phyloP scores from a whole-genome alignment of 1,284 basidiomycete genomes.

The Trichosporon sp. region DNA sequence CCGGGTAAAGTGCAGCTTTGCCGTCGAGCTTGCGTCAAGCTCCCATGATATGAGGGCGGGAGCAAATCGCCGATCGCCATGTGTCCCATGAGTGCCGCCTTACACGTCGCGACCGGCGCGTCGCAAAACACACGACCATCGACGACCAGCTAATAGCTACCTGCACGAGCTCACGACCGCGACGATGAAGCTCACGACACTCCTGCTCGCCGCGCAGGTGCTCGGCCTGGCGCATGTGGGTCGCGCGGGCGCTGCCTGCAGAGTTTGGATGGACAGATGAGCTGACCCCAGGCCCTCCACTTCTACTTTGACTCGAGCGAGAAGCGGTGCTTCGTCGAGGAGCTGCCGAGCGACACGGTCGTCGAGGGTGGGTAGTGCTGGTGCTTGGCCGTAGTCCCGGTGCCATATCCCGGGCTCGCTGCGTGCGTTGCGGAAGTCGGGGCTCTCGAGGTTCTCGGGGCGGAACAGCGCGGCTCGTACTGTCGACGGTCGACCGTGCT shows the following conservation, averaged over 20 bases:
- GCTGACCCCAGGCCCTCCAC: constrained; percentile 60
- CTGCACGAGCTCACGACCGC: not conserved
- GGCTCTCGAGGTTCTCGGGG: too few relatives aligned
- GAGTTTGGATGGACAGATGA: too few relatives aligned
- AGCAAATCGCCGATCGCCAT: constrained; percentile 2
- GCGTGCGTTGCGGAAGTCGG: not conserved
- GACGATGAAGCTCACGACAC: constrained; percentile 1
- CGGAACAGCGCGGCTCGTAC: too few relatives aligned
- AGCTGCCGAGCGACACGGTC: constrained; percentile 92
- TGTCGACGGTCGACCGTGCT: too few relatives aligned
- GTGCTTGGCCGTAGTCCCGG: not conserved
- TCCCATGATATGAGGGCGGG: not conserved
- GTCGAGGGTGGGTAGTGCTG: constrained; percentile 70
- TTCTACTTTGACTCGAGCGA: constrained; percentile 91
- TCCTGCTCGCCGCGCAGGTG: not conserved
- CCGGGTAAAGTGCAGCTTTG: not conserved
- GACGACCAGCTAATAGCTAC: not conserved
- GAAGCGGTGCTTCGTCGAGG: constrained; percentile 92
- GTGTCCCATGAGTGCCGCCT: not conserved
- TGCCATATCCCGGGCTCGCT: too few relatives aligned
- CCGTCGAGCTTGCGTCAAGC: not conserved
- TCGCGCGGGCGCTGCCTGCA: not conserved
- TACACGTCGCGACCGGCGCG: not conserved
- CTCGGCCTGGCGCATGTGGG: not conserved
- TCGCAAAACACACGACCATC: not conserved